Base-by-base conservation (phyloP, 2,329 filamentous ascomycete species). In the Tolypocladium capitatum region DNA sequence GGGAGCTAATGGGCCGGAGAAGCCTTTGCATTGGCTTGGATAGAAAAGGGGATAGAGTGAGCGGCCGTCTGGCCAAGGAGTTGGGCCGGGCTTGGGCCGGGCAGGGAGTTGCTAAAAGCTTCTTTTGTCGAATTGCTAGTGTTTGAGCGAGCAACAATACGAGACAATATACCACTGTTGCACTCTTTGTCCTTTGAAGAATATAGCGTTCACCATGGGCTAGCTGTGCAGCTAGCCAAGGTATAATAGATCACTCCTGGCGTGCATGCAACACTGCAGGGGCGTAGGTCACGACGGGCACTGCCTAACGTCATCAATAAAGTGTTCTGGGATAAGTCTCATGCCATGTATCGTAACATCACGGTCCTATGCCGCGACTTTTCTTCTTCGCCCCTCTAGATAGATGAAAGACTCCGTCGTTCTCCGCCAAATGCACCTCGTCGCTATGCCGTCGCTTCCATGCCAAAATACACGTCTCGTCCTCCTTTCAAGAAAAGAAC, bases 401-500 rank as follows among this genome's bases (percentile, higher is more conserved):
- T 38, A 38, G 18, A 8, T 38, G 5, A 42, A 41, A 11, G 24
- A 28, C 38, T 11, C 7, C 38, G 30, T n/a, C 24, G 1, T 42
- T 28, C 14, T 41, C 10, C 24, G 24, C 16, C 38, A 18, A 18
- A 42, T 42, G 38, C 24, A 30, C 16, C 38, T 28, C 24, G 10
- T 42, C 38, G 38, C 38, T 42, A 42, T 30, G 38, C 16, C 38
- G 9, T 30, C 27, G 9, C 2, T 5, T 16, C 5, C n/a, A 21
- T 30, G n/a, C 18, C 38, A 18, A 14, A 42, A 42, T 30, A 28
- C 24, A 27, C n/a, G 16, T n/a, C 24, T 24, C 16, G 8, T n/a
- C 28, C 31, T 20, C 7, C 11, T 9, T 21, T 51, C 47, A 81
- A 36, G 72, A 65, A 63, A 97, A 97, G 68, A 94, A 92, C 71